Evolutionary conservation across 2,329 filamentous ascomycete species (phyloP).

Genomic region (Bipolaris victoriae): DNA sequence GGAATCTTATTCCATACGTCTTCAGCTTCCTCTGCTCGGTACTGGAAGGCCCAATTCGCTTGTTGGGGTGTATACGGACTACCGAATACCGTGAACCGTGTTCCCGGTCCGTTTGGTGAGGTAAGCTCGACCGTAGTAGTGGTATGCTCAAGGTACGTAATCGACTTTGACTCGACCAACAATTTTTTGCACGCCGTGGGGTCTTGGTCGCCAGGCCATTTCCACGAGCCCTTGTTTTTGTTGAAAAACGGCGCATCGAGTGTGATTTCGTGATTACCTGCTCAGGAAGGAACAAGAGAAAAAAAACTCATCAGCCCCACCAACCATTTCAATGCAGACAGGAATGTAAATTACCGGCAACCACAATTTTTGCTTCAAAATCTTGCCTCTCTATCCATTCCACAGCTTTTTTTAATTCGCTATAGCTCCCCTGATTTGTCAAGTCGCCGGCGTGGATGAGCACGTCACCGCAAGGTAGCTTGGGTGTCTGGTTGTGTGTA

Average conservation of each 20-base stretch:
- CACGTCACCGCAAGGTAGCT: constrained; percentile 73
- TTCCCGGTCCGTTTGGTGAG: constrained; percentile 58
- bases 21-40: constrained; percentile 53
- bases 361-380: constrained; percentile 73
- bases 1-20: constrained; percentile 68
- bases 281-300: not conserved
- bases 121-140: constrained; percentile 61
- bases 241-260: constrained; percentile 69
- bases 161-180: constrained; percentile 56
- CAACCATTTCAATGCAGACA: not conserved
- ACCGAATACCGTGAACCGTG: constrained; percentile 71
- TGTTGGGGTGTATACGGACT: constrained; percentile 68
- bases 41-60: constrained; percentile 72
- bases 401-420: constrained; percentile 65
- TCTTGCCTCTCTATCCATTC: constrained; percentile 70
- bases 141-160: constrained; percentile 70
- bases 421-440: constrained; percentile 70
- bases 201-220: constrained; percentile 63
- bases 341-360: constrained; percentile 62
- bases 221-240: constrained; percentile 60
- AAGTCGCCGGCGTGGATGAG: constrained; percentile 79
- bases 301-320: constrained; percentile 1
- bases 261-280: constrained; percentile 78
- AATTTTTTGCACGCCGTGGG: constrained; percentile 61
- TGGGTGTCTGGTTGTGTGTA: constrained; percentile 71